phyloP scores from a whole-genome alignment of 139 green algal genomes.

The Auxenochlorella protothecoides region DNA sequence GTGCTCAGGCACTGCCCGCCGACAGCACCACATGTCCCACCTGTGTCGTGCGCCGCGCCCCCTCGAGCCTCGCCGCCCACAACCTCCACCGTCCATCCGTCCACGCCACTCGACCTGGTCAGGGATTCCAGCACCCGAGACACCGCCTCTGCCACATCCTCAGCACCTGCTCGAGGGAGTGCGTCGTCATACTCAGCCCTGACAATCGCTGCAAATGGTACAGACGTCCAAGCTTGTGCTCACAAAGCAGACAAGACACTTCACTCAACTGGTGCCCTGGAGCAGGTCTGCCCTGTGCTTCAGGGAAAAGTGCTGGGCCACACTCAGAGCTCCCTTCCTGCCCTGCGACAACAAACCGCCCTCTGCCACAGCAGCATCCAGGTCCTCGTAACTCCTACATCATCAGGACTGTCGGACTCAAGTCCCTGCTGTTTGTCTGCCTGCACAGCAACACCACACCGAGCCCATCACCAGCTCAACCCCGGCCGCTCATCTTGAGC shows the following conservation, averaged over 20 bases:
- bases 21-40: not conserved
- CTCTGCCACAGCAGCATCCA: not conserved
- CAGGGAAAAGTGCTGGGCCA: slow-evolving; percentile 2
- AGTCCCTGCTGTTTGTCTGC: no score
- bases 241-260: not conserved
- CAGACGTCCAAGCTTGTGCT: no score
- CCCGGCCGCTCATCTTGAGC: no score
- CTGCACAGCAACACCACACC: no score
- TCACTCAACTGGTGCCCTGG: not conserved
- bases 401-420: no score
- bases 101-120: not conserved
- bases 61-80: slow-evolving; percentile 17
- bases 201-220: no score
- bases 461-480: no score
- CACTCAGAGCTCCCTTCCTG: not conserved
- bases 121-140: slow-evolving; percentile 5
- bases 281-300: slow-evolving; percentile 1
- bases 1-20: no score
- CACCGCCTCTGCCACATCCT: slow-evolving; percentile 23
- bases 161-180: not conserved
- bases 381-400: slow-evolving; percentile 7
- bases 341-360: not conserved
- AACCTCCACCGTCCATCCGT: slow-evolving; percentile 12
- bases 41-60: slow-evolving; percentile 16
- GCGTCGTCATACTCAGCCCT: no score